Percentiles rank a stretch among this genome's conserved stretches.
Evolutionary conservation across 208 protist genomes (phyloP).

Genomic region (Acanthamoeba royreba): DNA sequence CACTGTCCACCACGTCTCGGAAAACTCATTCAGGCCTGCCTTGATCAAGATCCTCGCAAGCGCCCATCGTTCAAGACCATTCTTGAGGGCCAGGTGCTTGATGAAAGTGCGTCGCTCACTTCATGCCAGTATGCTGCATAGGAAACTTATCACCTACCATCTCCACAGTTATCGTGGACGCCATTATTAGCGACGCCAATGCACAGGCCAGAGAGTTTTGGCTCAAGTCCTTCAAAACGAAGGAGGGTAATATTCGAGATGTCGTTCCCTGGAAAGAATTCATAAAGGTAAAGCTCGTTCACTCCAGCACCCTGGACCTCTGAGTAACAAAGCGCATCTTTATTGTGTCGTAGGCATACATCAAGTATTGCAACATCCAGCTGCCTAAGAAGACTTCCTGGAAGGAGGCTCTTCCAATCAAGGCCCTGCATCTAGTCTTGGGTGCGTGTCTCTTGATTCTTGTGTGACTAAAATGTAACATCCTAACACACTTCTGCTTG

Average conservation of each 20-base stretch:
- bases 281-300: background rate
- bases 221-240: conserved; percentile 23
- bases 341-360: background rate
- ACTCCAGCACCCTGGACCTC: background rate
- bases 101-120: background rate
- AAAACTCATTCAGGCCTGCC: conserved; percentile 6
- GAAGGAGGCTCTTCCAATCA: background rate
- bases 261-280: conserved; percentile 25
- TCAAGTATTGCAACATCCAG: conserved; percentile 21
- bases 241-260: conserved; percentile 29
- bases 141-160: background rate
- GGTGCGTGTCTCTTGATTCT: background rate
- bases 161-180: background rate
- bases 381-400: conserved; percentile 4
- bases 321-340: background rate
- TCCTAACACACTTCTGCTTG: background rate
- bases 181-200: conserved; percentile 38
- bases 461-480: background rate
- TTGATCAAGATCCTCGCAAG: conserved; percentile 11
- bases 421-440: conserved; percentile 14
- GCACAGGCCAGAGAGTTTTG: conserved; percentile 20
- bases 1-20: background rate
- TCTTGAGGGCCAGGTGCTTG: conserved; percentile 13
- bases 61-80: conserved; percentile 42
- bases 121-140: background rate